Evolutionary conservation across 495 filamentous ascomycete genomes (phyloP).

Genomic region (Pyronema omphalodes): DNA sequence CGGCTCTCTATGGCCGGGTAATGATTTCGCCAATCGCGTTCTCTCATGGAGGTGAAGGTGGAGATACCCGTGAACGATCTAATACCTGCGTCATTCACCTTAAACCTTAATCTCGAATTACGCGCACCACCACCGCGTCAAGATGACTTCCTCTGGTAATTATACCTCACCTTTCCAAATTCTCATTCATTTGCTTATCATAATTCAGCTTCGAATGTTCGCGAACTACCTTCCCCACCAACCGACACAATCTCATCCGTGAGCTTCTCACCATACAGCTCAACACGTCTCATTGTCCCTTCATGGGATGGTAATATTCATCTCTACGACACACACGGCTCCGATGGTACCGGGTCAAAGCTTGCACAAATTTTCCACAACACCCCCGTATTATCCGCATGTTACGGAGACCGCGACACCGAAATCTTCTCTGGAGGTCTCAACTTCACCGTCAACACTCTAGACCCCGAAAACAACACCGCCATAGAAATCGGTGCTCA

Average conservation of each 20-base stretch:
- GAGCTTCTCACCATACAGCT: slow-evolving; percentile 53
- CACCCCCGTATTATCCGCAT: slow-evolving; percentile 77
- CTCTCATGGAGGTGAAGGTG: too few relatives aligned
- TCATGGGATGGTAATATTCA: slow-evolving; percentile 92
- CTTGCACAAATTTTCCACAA: slow-evolving; percentile 60
- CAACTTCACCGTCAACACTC: slow-evolving; percentile 69
- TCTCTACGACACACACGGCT: slow-evolving; percentile 54
- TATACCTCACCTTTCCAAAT: too few relatives aligned
- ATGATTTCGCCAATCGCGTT: too few relatives aligned
- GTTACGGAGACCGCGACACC: slow-evolving; percentile 63
- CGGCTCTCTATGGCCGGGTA: too few relatives aligned
- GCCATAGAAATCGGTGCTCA: slow-evolving; percentile 65
- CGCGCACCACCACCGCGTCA: too few relatives aligned
- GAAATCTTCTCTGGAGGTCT: slow-evolving; percentile 72
- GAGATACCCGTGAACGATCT: too few relatives aligned
- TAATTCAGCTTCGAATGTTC: not conserved
- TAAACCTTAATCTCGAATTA: too few relatives aligned
- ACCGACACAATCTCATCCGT: slow-evolving; percentile 73
- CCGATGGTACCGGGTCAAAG: slow-evolving; percentile 33
- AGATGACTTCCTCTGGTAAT: too few relatives aligned
- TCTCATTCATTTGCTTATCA: too few relatives aligned
- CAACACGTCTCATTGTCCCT: slow-evolving; percentile 60
- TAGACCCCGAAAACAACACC: slow-evolving; percentile 51
- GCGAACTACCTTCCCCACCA: slow-evolving; percentile 55
- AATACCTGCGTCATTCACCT: too few relatives aligned